Base-by-base conservation (phyloP, 176 grass and related monocot genomes). In the Puccinellia tenuiflora region DNA sequence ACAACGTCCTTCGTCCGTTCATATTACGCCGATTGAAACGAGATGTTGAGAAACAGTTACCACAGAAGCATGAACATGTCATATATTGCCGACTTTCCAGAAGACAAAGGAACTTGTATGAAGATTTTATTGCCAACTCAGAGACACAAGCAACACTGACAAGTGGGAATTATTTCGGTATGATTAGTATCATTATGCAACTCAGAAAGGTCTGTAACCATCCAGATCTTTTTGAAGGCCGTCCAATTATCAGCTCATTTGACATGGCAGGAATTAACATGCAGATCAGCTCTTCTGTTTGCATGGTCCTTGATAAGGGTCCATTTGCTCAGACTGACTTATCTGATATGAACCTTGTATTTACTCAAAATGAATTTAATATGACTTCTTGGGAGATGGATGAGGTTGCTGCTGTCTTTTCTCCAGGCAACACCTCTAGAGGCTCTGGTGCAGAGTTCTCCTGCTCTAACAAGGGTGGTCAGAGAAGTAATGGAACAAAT, bases 131-230 rank as follows among this genome's bases (percentile, higher is more conserved):
- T 85, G 91, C 91, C 42, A 99, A 84, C 86, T 96, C 93, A 78
- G 91, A 99, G 52, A 99, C 96, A 52, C 96, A 99, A 79, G 85
- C 89, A 73, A 99, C 93, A 57, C 88, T 99, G 47, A 65, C 87
- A 21, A 94, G 91, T 96, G 76, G 90, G 29, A 99, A 99, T 64
- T 99, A 93, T 92, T 99, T 99, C 84, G 96, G 93, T 31, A 99
- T 99, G 96, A 99, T 99, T 78, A 99, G 96, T 78, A 88, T 99
- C 83, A 99, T 99, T 76, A 99, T 96, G 96, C 96, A 99, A 87
- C 91, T 99, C 57, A 88, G 96, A 54, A 99, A 99, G 83, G 96
- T 99, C 39, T 99, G 96, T 79, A 99, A 99, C 51, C 96, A 99
- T 93, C 96, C 96, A 22, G 96, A 99, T 93, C 90, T 99, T 76